phyloP scores from a whole-genome alignment of 768 basidiomycete genomes.

The Rhodocollybia butyracea region DNA sequence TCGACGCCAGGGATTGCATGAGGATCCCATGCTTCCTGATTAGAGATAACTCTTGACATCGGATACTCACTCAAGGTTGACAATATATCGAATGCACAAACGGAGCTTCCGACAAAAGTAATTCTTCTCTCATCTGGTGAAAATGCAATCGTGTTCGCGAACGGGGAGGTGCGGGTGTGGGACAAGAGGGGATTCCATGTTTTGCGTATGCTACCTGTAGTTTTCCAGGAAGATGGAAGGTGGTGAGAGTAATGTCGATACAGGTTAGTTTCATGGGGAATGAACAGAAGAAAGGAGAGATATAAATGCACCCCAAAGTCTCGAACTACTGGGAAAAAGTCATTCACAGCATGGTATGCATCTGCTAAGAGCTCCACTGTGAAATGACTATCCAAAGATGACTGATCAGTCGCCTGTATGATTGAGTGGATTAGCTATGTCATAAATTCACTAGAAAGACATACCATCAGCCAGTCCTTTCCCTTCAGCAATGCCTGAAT shows the following conservation, averaged over 20 bases:
- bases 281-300: background rate
- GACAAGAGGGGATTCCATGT: background rate
- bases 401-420: background rate
- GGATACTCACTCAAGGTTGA: background rate
- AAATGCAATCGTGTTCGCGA: background rate
- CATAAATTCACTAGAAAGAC: background rate
- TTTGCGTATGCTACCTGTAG: background rate
- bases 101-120: background rate
- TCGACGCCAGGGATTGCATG: background rate
- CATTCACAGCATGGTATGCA: slow-evolving; percentile 3
- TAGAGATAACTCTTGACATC: background rate
- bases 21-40: background rate
- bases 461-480: background rate
- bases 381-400: background rate
- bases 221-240: background rate
- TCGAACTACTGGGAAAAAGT: background rate
- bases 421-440: background rate
- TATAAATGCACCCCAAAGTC: background rate
- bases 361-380: background rate
- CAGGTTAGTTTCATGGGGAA: background rate
- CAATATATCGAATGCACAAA: background rate
- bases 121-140: background rate
- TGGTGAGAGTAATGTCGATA: background rate
- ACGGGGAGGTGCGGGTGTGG: background rate
- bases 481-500: background rate